A percentile compares a stretch with the other conserved stretches of the same genome.
phyloP scores from a whole-genome alignment of 2,329 filamentous ascomycete species.

The Blastomyces silverae region DNA sequence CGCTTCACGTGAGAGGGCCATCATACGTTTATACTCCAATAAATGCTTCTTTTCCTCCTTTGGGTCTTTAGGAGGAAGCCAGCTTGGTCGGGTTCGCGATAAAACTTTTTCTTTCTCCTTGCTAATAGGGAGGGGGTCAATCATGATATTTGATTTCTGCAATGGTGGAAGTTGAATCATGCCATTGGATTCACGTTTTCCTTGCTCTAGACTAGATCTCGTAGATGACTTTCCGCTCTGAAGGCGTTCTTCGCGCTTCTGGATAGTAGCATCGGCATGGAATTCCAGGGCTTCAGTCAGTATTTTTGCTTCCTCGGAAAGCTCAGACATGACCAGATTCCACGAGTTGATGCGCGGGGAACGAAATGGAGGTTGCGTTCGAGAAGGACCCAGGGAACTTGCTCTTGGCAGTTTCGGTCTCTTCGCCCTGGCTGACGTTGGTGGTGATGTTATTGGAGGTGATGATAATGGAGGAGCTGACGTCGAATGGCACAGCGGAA shows the following conservation, averaged over 20 bases:
- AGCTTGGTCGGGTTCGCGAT: conserved; percentile 60
- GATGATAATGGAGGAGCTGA: conserved; percentile 25
- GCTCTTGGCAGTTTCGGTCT: conserved; percentile 34
- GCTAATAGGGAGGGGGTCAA: conserved; percentile 60
- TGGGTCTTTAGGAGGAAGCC: conserved; percentile 64
- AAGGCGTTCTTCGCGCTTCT: conserved; percentile 42
- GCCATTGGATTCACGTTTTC: conserved; percentile 33
- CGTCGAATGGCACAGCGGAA: conserved; percentile 39
- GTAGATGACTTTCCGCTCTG: conserved; percentile 39
- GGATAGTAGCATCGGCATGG: conserved; percentile 47
- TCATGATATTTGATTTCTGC: conserved; percentile 57
- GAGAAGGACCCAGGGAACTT: conserved; percentile 34
- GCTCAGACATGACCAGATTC: conserved; percentile 50
- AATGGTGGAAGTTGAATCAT: conserved; percentile 52
- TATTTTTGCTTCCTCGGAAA: conserved; percentile 55
- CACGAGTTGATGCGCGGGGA: conserved; percentile 51
- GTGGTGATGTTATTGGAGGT: conserved; percentile 29
- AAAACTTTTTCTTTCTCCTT: conserved; percentile 60
- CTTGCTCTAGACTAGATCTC: conserved; percentile 35
- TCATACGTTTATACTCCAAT: conserved; percentile 62
- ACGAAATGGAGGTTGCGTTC: conserved; percentile 29
- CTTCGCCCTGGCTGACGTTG: conserved; percentile 18
- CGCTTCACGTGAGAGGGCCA: conserved; percentile 54
- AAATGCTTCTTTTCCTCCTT: conserved; percentile 86
- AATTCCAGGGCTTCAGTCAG: conserved; percentile 55